phyloP scores from a whole-genome alignment of 257 asterid species.

The Solanum appendiculatum region DNA sequence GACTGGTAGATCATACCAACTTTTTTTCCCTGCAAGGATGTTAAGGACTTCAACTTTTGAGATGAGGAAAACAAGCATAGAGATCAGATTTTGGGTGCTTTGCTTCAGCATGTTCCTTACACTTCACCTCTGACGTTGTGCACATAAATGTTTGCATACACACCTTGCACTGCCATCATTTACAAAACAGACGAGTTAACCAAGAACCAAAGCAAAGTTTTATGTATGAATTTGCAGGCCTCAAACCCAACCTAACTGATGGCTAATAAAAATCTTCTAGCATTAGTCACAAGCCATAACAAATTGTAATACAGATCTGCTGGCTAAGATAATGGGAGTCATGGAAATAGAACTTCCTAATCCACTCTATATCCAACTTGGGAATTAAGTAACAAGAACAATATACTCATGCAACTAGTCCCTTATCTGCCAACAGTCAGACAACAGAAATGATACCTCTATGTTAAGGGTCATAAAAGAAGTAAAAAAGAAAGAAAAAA shows the following conservation, averaged over 20 bases:
- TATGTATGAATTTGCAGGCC: not conserved
- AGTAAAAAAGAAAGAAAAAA: too few relatives aligned
- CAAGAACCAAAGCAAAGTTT: not conserved
- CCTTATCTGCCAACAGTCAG: not conserved
- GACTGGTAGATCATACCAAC: not conserved
- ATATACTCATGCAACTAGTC: not conserved
- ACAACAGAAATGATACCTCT: not conserved
- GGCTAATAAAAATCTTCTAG: not conserved
- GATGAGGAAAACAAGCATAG: slow-evolving; percentile 63
- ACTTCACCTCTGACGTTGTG: slow-evolving; percentile 89
- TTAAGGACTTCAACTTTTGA: slow-evolving; percentile 30
- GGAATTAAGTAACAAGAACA: not conserved
- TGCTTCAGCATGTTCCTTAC: slow-evolving; percentile 92
- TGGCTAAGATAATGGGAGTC: not conserved
- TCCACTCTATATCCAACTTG: not conserved
- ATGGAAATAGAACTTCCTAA: not conserved
- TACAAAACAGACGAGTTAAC: not conserved
- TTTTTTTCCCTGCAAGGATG: not conserved
- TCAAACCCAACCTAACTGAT: not conserved
- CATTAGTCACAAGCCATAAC: not conserved
- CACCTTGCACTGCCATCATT: slow-evolving; percentile 59
- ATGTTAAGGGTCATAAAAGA: not conserved
- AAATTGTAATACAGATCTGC: not conserved
- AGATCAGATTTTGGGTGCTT: slow-evolving; percentile 77
- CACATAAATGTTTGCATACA: slow-evolving; percentile 91